Evolutionary conservation across 2,329 filamentous ascomycete genomes (phyloP).

Genomic region (Aspergillus neoniger): DNA sequence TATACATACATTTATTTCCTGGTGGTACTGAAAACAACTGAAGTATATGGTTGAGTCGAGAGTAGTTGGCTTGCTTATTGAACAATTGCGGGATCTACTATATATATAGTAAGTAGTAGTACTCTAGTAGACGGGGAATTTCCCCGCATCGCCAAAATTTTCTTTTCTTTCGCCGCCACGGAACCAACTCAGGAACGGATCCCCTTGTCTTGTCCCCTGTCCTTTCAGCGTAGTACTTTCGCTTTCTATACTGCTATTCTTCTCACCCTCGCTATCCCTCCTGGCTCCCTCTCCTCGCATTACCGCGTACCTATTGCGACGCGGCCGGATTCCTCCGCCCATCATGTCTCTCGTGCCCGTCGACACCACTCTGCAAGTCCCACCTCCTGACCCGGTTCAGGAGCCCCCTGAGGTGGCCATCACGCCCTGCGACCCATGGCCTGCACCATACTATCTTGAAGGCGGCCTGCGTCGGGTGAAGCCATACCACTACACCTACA

Average conservation of each 20-base stretch:
- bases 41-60: too few relatives aligned
- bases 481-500: slow-evolving; percentile 92
- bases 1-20: too few relatives aligned
- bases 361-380: slow-evolving; percentile 29
- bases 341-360: slow-evolving; percentile 42
- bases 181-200: background rate
- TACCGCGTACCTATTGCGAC: slow-evolving; percentile 42
- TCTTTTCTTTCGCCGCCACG: slow-evolving; percentile 2
- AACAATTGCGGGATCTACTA: too few relatives aligned
- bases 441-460: slow-evolving; percentile 77
- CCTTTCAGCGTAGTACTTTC: background rate
- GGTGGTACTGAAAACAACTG: too few relatives aligned
- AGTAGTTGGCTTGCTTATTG: too few relatives aligned
- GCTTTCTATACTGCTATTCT: background rate
- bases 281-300: slow-evolving; percentile 45
- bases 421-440: slow-evolving; percentile 53
- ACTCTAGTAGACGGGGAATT: background rate
- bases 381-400: slow-evolving; percentile 27
- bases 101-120: too few relatives aligned
- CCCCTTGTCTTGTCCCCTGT: background rate
- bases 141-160: slow-evolving; percentile 11
- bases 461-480: slow-evolving; percentile 78
- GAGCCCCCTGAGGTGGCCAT: slow-evolving; percentile 25
- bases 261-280: slow-evolving; percentile 6
- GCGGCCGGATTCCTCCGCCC: slow-evolving; percentile 35